phyloP scores from a whole-genome alignment of 345 rosid genomes.

The Aurinia saxatilis region DNA sequence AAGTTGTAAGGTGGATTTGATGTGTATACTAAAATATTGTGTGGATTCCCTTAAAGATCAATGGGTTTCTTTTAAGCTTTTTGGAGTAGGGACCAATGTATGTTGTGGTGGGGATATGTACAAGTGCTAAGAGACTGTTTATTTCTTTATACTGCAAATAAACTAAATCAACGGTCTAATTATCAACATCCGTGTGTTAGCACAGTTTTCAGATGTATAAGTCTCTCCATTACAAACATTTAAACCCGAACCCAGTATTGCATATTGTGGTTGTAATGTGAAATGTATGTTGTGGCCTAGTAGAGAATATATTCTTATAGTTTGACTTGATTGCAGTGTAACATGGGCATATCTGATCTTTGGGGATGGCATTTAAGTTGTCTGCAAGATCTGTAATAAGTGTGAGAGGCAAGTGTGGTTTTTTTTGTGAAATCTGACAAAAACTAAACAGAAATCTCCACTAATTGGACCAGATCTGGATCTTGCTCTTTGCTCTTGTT shows the following conservation, averaged over 20 bases:
- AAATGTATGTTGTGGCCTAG: not conserved
- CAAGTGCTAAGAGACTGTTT: constrained; percentile 18
- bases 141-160: not conserved
- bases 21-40: constrained; percentile 26
- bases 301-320: not conserved
- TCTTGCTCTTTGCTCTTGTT: constrained; percentile 17
- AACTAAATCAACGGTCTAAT: constrained; percentile 7
- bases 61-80: constrained; percentile 15
- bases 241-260: too few species aligned
- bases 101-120: constrained; percentile 20
- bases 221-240: too few species aligned
- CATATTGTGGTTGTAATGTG: not conserved
- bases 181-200: not conserved
- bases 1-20: constrained; percentile 27
- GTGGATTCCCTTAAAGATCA: constrained; percentile 24
- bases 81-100: constrained; percentile 25
- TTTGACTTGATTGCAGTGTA: constrained; percentile 4
- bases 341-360: constrained; percentile 23
- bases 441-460: constrained; percentile 6
- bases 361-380: constrained; percentile 20
- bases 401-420: constrained; percentile 10
- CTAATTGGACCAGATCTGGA: constrained; percentile 23
- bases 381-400: constrained; percentile 28
- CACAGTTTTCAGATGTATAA: too few species aligned
- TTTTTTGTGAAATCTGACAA: constrained; percentile 7